Percentiles rank a stretch among this genome's conserved stretches.
These are phyloP conservation scores for Calonectria naviculata DNA, from an alignment of 2,329 filamentous ascomycete species.

Conservation along the genomic window DNA sequence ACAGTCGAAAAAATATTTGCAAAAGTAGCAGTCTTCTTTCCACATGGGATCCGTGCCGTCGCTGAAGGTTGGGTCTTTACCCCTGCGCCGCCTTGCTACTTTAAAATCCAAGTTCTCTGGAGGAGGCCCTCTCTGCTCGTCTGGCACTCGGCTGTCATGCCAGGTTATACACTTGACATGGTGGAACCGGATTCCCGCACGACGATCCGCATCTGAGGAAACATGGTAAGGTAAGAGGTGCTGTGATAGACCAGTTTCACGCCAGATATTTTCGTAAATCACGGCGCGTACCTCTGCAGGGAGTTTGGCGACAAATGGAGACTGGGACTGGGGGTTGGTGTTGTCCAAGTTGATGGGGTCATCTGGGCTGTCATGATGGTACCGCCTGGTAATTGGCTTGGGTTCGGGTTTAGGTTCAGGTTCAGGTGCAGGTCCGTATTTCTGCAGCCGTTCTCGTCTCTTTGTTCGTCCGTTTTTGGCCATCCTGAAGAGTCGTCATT, in stretches of 20 bases:
- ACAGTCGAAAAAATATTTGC: not conserved
- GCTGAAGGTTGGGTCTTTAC: not conserved
- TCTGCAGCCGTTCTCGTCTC: not conserved
- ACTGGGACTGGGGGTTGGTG: not conserved
- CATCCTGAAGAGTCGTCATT: not conserved
- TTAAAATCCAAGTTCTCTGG: not conserved
- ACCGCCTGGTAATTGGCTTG: not conserved
- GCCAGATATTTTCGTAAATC: conserved; percentile 1
- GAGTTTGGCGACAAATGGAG: not conserved
- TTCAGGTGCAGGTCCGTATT: not conserved
- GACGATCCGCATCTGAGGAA: no score
- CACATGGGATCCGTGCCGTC: conserved; percentile 7
- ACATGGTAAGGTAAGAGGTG: not conserved
- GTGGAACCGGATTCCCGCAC: not conserved
- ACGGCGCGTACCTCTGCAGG: not conserved
- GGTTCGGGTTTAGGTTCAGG: not conserved
- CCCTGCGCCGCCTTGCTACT: not conserved
- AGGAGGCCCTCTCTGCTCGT: not conserved
- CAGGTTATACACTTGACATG: not conserved
- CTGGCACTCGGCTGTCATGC: not conserved
- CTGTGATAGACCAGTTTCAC: not conserved
- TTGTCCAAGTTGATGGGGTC: not conserved
- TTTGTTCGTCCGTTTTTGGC: not conserved
- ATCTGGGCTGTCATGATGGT: not conserved
- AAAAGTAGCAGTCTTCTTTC: conserved; percentile 12